Conservation (phyloP, 345 rosid genomes). For the Populus euphratica region DNA sequence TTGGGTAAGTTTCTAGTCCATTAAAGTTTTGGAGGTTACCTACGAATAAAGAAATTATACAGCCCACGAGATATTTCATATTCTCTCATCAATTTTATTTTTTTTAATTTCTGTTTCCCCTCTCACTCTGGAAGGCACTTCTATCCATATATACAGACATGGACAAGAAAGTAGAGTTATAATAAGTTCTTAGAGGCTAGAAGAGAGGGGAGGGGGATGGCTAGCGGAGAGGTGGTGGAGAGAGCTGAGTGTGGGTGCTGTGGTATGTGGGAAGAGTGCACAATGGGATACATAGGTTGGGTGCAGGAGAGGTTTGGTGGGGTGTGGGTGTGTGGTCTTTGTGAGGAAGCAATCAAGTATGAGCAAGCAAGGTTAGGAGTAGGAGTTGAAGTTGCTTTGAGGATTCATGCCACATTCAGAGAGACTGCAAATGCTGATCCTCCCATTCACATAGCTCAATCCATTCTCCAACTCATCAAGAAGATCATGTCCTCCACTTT, state of each 20-base stretch:
- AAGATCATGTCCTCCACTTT: background rate
- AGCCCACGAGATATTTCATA: too few species aligned
- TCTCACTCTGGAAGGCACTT: background rate
- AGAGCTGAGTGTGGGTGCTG: background rate
- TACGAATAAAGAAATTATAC: background rate
- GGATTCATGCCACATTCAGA: background rate
- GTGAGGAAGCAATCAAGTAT: background rate
- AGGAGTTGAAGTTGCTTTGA: background rate
- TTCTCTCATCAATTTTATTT: too few species aligned
- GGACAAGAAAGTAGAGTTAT: background rate
- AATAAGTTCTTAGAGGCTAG: background rate
- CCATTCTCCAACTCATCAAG: background rate
- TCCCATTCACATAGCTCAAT: background rate
- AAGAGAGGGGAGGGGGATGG: background rate
- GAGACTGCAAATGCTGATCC: background rate
- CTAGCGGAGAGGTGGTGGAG: background rate
- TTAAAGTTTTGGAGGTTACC: too few species aligned
- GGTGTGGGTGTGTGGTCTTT: background rate
- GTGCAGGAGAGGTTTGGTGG: background rate
- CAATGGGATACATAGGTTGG: background rate
- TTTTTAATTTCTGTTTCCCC: too few species aligned
- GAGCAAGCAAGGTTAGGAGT: background rate
- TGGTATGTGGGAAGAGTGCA: background rate
- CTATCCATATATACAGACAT: background rate
- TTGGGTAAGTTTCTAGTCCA: too few species aligned